Evolutionary conservation across 805 yeast species (phyloP).

Genomic region (Yarrowia sp.): DNA sequence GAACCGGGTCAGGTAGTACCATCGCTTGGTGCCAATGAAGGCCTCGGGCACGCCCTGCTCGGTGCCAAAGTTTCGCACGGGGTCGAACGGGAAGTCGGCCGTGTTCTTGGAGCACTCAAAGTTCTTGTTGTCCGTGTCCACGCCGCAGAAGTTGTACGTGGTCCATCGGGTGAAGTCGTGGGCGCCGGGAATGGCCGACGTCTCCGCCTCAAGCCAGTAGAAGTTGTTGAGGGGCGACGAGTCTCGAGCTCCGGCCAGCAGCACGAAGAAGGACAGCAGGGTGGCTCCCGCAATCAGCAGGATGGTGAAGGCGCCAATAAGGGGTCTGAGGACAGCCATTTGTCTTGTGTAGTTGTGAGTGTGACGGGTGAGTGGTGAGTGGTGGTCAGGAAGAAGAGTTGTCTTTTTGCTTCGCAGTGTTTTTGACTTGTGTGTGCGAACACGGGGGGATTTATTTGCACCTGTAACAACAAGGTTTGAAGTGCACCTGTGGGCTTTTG

Average conservation of each 20-base stretch:
- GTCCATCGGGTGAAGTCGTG: conserved; percentile 75
- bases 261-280: conserved; percentile 64
- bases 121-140: conserved; percentile 55
- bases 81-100: conserved; percentile 89
- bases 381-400: not conserved
- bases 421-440: not conserved
- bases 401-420: too few species aligned
- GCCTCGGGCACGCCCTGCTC: conserved; percentile 59
- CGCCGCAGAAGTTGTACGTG: conserved; percentile 69
- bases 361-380: too few species aligned
- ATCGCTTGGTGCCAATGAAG: conserved; percentile 59
- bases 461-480: not conserved
- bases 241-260: conserved; percentile 68
- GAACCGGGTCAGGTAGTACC: conserved; percentile 71
- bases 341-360: not conserved
- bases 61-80: conserved; percentile 72
- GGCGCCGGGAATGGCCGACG: conserved; percentile 57
- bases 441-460: conserved; percentile 32
- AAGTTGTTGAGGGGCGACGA: conserved; percentile 65
- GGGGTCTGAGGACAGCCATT: conserved; percentile 45
- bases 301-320: conserved; percentile 48
- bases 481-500: not conserved
- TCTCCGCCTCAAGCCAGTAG: conserved; percentile 83
- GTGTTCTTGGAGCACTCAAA: conserved; percentile 58
- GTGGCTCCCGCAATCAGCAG: conserved; percentile 55